Percentiles rank a stretch among this genome's conserved stretches.
Conservation (phyloP, 2,329 filamentous ascomycete species). For the Aspergillus glaucus region DNA sequence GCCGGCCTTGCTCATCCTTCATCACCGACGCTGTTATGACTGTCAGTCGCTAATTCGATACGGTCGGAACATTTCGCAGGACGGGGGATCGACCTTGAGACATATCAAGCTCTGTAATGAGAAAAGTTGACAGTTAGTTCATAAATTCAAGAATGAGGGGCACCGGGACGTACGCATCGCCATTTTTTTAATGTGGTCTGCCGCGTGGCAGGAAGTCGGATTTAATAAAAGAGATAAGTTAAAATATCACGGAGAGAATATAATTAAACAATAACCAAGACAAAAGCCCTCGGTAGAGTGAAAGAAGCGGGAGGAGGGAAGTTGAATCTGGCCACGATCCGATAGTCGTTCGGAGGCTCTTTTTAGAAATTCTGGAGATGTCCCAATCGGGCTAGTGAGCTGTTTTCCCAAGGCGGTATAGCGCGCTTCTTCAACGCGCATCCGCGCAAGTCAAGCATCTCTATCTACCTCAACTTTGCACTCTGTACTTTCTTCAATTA, state of each 20-base stretch:
- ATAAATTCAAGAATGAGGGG: conserved; percentile 27
- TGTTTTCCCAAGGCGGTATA: conserved; percentile 31
- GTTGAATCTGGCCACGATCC: conserved; percentile 15
- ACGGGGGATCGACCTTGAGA: conserved; percentile 36
- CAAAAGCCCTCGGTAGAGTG: conserved; percentile 6
- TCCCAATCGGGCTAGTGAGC: conserved; percentile 33
- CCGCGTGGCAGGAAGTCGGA: conserved; percentile 23
- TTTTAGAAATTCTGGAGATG: conserved; percentile 31
- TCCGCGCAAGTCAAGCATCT: conserved; percentile 15
- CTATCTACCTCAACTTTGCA: not conserved
- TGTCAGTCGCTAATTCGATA: conserved; percentile 13
- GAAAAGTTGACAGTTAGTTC: conserved; percentile 20
- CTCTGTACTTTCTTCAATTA: not conserved
- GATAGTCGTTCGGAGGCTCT: conserved; percentile 13
- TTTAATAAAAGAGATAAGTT: conserved; percentile 6
- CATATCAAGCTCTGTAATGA: conserved; percentile 40
- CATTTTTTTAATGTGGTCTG: conserved; percentile 36
- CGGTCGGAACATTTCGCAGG: conserved; percentile 11
- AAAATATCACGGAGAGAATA: conserved; percentile 7
- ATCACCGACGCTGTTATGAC: conserved; percentile 59
- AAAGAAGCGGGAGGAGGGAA: conserved; percentile 14
- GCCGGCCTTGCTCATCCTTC: conserved; percentile 95
- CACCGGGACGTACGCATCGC: conserved; percentile 41
- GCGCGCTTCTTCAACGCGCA: conserved; percentile 22
- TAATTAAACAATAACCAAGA: conserved; percentile 7